phyloP scores from a whole-genome alignment of 441 rosid genomes.

The Breynia disticha region DNA sequence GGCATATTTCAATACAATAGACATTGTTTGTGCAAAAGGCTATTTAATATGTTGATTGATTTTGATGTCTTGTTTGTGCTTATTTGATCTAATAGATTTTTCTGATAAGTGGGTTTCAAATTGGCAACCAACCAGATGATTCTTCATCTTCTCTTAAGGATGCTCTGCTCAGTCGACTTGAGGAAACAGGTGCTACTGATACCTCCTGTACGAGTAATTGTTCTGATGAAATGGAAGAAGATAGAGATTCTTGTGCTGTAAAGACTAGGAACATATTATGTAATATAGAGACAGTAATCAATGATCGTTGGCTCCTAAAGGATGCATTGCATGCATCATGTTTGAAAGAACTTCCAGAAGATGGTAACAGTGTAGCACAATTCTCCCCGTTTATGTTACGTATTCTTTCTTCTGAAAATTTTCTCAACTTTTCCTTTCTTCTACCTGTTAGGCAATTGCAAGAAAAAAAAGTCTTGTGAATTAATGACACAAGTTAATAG shows the following conservation, averaged over 20 bases:
- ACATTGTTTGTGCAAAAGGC: no score
- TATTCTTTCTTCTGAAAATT: conserved; percentile 5
- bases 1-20: no score
- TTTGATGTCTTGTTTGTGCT: no score
- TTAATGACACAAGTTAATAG: conserved; percentile 50
- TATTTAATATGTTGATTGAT: no score
- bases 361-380: conserved; percentile 31
- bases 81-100: conserved; percentile 16
- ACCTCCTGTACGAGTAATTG: conserved; percentile 47
- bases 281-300: conserved; percentile 41
- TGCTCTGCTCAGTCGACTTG: conserved; percentile 55
- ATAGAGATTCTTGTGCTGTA: conserved; percentile 26
- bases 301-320: conserved; percentile 53
- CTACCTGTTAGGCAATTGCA: conserved; percentile 42
- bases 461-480: conserved; percentile 37
- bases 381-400: background rate
- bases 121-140: conserved; percentile 44
- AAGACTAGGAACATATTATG: conserved; percentile 36
- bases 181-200: conserved; percentile 78
- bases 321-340: conserved; percentile 45
- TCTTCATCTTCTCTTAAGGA: conserved; percentile 36
- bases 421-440: conserved; percentile 19
- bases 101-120: conserved; percentile 23
- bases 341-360: conserved; percentile 36
- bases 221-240: conserved; percentile 34